A percentile compares a stretch with the other conserved stretches of the same genome.
phyloP scores from a whole-genome alignment of 192 early-diverging fungal species.

The Entophlyctis helioformis region DNA sequence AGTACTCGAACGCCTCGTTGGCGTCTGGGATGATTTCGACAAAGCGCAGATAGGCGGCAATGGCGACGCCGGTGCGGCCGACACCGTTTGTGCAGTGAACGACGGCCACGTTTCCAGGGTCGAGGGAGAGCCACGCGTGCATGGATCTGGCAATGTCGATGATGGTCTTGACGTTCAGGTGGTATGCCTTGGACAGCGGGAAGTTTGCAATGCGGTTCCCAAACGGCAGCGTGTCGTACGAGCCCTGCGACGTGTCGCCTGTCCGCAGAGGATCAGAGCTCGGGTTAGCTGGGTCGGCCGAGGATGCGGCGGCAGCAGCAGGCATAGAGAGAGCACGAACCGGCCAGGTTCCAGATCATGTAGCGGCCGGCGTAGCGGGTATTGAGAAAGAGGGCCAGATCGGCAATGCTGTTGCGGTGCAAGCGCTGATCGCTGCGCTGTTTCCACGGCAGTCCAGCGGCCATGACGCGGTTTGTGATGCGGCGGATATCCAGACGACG shows the following conservation, averaged over 20 bases:
- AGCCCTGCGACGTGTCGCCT: constrained; percentile 35
- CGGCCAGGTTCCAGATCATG: constrained; percentile 46
- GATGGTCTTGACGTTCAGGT: constrained; percentile 28
- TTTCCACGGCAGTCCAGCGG: constrained; percentile 26
- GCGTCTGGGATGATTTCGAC: constrained; percentile 27
- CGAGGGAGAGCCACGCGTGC: constrained; percentile 37
- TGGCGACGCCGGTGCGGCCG: constrained; percentile 25
- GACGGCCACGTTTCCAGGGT: constrained; percentile 32
- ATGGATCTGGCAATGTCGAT: constrained; percentile 43
- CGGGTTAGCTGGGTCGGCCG: too few species aligned
- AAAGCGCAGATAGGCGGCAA: constrained; percentile 35
- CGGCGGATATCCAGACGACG: constrained; percentile 28
- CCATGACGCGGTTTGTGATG: constrained; percentile 37
- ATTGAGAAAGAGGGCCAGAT: constrained; percentile 37
- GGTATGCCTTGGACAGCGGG: constrained; percentile 33
- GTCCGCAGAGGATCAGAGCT: background rate
- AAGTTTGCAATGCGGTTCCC: constrained; percentile 35
- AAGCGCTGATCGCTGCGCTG: constrained; percentile 8
- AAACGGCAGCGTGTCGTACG: constrained; percentile 32
- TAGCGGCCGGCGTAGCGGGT: constrained; percentile 29
- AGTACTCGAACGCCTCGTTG: constrained; percentile 38
- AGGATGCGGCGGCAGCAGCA: constrained; percentile 1
- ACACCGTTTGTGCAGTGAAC: constrained; percentile 43
- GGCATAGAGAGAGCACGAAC: constrained; percentile 3
- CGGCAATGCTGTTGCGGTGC: constrained; percentile 31